A percentile compares a stretch with the other conserved stretches of the same genome.
phyloP scores from a whole-genome alignment of 768 basidiomycete species.

The Mrakia blollopis region DNA sequence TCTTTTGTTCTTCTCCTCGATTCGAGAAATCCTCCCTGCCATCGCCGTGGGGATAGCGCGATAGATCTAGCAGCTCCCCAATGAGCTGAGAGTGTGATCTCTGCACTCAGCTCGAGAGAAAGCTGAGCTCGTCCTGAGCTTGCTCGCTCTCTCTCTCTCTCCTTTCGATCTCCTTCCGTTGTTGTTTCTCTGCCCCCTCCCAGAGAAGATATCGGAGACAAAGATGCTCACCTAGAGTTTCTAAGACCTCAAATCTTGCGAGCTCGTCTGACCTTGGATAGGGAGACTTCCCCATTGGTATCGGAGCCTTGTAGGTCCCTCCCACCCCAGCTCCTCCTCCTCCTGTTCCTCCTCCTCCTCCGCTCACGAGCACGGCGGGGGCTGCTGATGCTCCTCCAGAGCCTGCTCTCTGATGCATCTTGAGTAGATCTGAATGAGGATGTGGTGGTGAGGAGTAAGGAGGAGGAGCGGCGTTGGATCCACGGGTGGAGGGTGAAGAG shows the following conservation, averaged over 20 bases:
- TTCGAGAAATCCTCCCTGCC: too few relatives aligned
- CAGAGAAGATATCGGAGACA: neutral
- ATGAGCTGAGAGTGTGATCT: neutral
- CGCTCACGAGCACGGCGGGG: neutral
- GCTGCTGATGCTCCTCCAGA: neutral
- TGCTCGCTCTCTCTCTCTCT: too few relatives aligned
- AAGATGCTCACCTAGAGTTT: slow-evolving; percentile 44
- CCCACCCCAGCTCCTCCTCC: slow-evolving; percentile 1
- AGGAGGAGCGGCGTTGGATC: neutral
- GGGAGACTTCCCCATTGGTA: neutral
- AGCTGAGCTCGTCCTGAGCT: neutral
- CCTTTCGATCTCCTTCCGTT: neutral
- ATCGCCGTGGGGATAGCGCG: too few relatives aligned
- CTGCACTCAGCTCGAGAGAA: too few relatives aligned
- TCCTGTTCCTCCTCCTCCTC: neutral
- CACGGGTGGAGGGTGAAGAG: neutral
- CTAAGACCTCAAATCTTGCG: slow-evolving; percentile 44
- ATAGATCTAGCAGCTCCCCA: too few relatives aligned
- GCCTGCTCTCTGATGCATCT: neutral
- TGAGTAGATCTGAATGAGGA: neutral
- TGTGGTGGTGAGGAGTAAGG: neutral
- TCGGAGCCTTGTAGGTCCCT: neutral
- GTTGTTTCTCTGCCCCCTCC: neutral
- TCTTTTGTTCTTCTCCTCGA: too few relatives aligned
- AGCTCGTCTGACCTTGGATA: slow-evolving; percentile 17